Base-by-base conservation (phyloP, 2,329 filamentous ascomycete species). In the Rugonectria rugulosa region DNA sequence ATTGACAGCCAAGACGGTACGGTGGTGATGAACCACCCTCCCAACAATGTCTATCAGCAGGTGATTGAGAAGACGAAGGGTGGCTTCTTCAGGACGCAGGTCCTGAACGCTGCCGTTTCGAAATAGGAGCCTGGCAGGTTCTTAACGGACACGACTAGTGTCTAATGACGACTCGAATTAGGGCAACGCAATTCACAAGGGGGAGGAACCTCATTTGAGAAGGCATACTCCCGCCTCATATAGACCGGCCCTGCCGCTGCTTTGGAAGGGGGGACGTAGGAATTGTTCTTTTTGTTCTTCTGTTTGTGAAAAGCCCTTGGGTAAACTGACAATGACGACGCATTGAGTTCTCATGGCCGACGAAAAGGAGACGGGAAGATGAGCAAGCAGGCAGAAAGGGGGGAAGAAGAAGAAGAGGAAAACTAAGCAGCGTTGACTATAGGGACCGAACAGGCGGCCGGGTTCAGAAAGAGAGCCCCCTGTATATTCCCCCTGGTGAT, bases 11-110 rank as follows among this genome's bases (percentile, higher is more conserved):
- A 98, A 82, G 91, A 96, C 79, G 95, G 95, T 72, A 98, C 95
- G 50, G 95, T 99, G 48, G 88, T 98, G 68, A 99, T 99, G 94
- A 98, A 99, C 82, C 95, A 99, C 80, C 95, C 94, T 46, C 94
- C 95, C 60, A 95, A 96, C 81, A 97, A 92, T 62, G 94, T 99
- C 65, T 98, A 99, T 79, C 94, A 97, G 81, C 94, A 99, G 78
- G 95, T 99, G 70, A 99, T 99, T 72, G 95, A 99, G 85, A 88
- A 92, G 79, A 99, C 95, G 56, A 98, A 98, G 87, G 95, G 95
- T 63, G 93, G 92, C 54, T 98, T 98, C 85, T 99, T 99, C 86
- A 83, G 95, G 73, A 99, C 95, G 63, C 95, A 98, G 75, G 95
- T 99, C 46, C 83, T 99, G 67, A 96, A 79, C 64, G 81, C 84